Base-by-base conservation (phyloP, 2,329 filamentous ascomycete genomes). In the Talaromyces pinophilus region DNA sequence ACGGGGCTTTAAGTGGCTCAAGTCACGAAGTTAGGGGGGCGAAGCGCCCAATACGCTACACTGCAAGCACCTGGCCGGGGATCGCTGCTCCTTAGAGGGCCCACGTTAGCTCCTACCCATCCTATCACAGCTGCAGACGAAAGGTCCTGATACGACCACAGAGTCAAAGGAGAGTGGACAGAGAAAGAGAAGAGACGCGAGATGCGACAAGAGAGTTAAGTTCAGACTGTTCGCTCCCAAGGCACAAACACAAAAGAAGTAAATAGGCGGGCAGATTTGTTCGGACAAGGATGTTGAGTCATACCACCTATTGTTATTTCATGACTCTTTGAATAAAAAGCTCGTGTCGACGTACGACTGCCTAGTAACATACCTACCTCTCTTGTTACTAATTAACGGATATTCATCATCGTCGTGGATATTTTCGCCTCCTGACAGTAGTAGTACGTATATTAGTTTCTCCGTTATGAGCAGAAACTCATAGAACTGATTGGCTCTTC, bases 31-130 rank as follows among this genome's bases (percentile, higher is more conserved):
- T 48, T 57, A 57, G 52, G 62, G 62, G 60, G 62, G 44, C 60
- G 44, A 62, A 62, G 30, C 42, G 42, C 60, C 60, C 60, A 62
- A 38, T 25, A 52, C 25, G 17, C 42, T 28, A 17, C 42, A 22
- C n/a, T 42, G 44, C 22, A 11, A 11, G 44, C n/a, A 46, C 11
- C 7, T 25, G 46, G 44, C 44, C 19, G 61, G 33, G 48, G 50
- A 54, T 59, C 50, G 25, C 62, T 64, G 52, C 62, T 64, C 62
- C 62, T 64, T 46, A 33, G 35, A 50, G 60, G 62, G 50, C 50
- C 62, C 52, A 44, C 62, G 62, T 44, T 38, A 64, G 62, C 50
- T 59, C 28, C 50, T 40, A 22, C 30, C 61, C 38, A 64, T 25
- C 62, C 62, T 59, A 64, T 54, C 62, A 59, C 25, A 22, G 40